Conservation (phyloP, 768 basidiomycete genomes). For the Lactifluus volemus region DNA sequence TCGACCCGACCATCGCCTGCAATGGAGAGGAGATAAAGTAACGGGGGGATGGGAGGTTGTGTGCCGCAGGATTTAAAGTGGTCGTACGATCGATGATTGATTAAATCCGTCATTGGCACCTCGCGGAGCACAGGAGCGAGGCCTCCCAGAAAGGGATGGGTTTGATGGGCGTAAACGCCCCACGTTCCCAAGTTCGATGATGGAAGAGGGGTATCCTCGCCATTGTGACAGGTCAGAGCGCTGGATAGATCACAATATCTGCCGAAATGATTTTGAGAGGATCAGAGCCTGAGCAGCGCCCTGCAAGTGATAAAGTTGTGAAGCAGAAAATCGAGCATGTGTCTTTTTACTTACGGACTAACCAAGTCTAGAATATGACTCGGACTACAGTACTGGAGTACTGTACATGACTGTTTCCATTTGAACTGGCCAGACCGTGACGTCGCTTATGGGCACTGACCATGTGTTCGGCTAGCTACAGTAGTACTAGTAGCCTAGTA, state of each 20-base stretch:
- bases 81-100: background rate
- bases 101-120: background rate
- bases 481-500: too few species aligned
- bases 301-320: background rate
- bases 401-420: too few species aligned
- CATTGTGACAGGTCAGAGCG: background rate
- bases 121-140: background rate
- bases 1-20: conserved; percentile 11
- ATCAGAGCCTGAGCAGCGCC: background rate
- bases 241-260: background rate
- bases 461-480: too few species aligned
- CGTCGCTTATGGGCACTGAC: too few species aligned
- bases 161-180: background rate
- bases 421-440: too few species aligned
- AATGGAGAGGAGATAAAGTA: background rate
- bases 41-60: background rate
- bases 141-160: background rate
- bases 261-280: background rate
- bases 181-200: too few species aligned
- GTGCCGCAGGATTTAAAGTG: background rate
- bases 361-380: too few species aligned
- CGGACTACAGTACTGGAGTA: too few species aligned
- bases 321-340: background rate
- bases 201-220: background rate
- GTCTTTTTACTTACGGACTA: background rate